phyloP scores from a whole-genome alignment of 805 yeast species.

The Starmera quercuum region DNA sequence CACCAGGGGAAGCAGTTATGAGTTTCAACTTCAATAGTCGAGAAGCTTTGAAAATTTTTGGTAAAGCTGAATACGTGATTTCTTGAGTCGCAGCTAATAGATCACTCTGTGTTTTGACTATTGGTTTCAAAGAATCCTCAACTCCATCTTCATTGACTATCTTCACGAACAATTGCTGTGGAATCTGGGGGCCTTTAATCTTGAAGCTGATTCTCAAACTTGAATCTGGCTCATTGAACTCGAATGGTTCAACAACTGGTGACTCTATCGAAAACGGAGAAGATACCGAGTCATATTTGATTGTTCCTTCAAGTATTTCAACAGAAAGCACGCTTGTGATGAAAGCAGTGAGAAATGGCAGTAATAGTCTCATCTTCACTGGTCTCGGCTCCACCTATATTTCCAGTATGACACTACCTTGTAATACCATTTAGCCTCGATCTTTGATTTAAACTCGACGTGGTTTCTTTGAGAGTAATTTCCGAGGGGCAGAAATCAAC shows the following conservation, averaged over 20 bases:
- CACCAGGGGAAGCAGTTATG: conserved; percentile 9
- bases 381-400: too few relatives aligned
- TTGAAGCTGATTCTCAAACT: conserved; percentile 14
- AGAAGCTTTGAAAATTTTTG: conserved; percentile 15
- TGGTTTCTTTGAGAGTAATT: too few relatives aligned
- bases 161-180: conserved; percentile 18
- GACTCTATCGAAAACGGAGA: conserved; percentile 4
- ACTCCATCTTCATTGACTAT: conserved; percentile 13
- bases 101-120: conserved; percentile 7
- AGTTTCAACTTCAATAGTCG: conserved; percentile 8
- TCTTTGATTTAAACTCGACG: too few relatives aligned
- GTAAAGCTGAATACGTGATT: conserved; percentile 14
- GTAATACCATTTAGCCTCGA: too few relatives aligned
- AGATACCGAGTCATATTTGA: background rate
- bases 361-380: too few relatives aligned
- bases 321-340: background rate
- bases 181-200: conserved; percentile 8
- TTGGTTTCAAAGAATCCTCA: conserved; percentile 19
- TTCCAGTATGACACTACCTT: too few relatives aligned
- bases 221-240: conserved; percentile 8
- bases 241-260: conserved; percentile 6
- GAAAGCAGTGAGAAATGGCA: background rate
- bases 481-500: too few relatives aligned
- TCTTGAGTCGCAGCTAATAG: conserved; percentile 8
- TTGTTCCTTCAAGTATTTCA: background rate